Evolutionary conservation across 2,329 filamentous ascomycete species (phyloP).

Genomic region (Proliferodiscus dingleyae): DNA sequence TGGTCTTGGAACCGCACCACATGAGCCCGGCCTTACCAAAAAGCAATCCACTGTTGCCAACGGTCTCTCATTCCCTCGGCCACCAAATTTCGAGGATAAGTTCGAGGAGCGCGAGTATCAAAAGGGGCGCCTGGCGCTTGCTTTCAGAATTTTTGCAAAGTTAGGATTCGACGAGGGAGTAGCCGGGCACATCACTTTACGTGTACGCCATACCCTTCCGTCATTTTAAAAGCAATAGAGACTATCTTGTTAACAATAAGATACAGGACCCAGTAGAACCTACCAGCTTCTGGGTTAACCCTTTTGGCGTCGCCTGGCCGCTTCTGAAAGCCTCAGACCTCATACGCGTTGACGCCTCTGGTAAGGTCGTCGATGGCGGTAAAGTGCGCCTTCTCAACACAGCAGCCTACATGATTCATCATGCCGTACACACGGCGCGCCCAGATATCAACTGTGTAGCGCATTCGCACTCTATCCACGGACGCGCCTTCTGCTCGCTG

Average conservation of each 20-base stretch:
- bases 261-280: conserved; percentile 32
- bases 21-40: conserved; percentile 20
- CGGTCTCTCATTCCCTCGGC: conserved; percentile 1
- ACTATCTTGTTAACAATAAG: not conserved
- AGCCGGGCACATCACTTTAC: conserved; percentile 42
- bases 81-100: conserved; percentile 27
- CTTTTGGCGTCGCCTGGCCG: conserved; percentile 33
- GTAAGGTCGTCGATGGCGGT: conserved; percentile 60
- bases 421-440: conserved; percentile 52
- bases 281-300: conserved; percentile 32
- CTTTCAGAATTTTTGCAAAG: conserved; percentile 45
- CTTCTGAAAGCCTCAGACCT: conserved; percentile 58
- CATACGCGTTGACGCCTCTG: conserved; percentile 59
- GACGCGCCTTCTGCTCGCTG: conserved; percentile 57
- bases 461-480: conserved; percentile 54
- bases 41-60: conserved; percentile 11
- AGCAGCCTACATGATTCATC: conserved; percentile 55
- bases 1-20: conserved; percentile 11
- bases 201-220: conserved; percentile 19
- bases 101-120: conserved; percentile 34
- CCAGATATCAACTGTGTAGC: conserved; percentile 55
- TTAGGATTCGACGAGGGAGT: conserved; percentile 42
- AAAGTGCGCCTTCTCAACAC: conserved; percentile 28
- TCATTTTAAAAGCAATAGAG: not conserved
- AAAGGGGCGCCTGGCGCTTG: conserved; percentile 41